Percentiles rank a stretch among this genome's conserved stretches.
These are phyloP conservation scores for Boletus rubroflammeus DNA, from an alignment of 768 basidiomycete species.

Conservation along the genomic window DNA sequence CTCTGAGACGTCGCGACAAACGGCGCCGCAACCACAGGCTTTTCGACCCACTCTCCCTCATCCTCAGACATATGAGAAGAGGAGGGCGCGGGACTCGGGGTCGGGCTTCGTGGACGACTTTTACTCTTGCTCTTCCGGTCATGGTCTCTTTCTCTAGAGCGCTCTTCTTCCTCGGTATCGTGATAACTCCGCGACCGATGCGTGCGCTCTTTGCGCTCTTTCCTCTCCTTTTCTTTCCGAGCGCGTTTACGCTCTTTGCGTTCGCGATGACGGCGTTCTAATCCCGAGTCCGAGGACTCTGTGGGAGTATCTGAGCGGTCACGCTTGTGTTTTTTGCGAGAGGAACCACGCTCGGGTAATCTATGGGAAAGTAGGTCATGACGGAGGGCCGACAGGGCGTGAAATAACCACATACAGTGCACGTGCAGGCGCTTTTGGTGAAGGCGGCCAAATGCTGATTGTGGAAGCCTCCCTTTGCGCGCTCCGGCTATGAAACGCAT, in stretches of 20 bases:
- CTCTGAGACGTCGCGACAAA: constrained; percentile 23
- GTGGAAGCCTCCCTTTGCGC: constrained; percentile 56
- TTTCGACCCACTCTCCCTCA: constrained; percentile 71
- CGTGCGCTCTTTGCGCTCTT: constrained; percentile 35
- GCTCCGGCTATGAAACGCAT: constrained; percentile 52
- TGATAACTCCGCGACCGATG: constrained; percentile 38
- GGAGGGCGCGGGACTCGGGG: constrained; percentile 33
- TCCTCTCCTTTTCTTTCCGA: constrained; percentile 47
- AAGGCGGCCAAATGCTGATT: constrained; percentile 76
- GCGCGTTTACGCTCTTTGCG: constrained; percentile 58
- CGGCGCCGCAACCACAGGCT: constrained; percentile 34
- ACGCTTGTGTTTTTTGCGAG: constrained; percentile 60
- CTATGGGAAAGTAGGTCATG: constrained; percentile 33
- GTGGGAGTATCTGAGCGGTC: constrained; percentile 45
- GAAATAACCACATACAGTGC: constrained; percentile 41
- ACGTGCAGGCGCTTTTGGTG: constrained; percentile 66
- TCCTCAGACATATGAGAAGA: constrained; percentile 34
- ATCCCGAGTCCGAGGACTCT: constrained; percentile 47
- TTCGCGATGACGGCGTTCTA: constrained; percentile 53
- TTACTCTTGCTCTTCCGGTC: constrained; percentile 30
- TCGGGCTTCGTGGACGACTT: constrained; percentile 34
- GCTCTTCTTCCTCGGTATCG: constrained; percentile 36
- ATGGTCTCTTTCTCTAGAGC: constrained; percentile 24
- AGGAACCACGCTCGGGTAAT: constrained; percentile 49
- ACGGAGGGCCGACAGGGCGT: not conserved